Evolutionary conservation across 2,329 filamentous ascomycete genomes (phyloP).

Genomic region (Rutstroemia sp.): DNA sequence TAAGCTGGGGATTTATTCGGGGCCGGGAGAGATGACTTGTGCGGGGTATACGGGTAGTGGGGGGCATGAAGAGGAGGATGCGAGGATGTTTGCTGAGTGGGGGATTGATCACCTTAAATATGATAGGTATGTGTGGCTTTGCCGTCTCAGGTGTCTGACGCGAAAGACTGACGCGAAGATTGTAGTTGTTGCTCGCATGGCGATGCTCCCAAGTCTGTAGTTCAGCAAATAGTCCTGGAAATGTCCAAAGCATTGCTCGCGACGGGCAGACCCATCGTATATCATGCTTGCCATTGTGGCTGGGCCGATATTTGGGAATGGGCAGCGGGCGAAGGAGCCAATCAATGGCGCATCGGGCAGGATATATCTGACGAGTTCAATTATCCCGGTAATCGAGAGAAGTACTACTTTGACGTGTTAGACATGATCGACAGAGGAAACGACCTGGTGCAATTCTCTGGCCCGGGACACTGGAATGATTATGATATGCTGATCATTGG

Average conservation of each 20-base stretch:
- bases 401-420: constrained; percentile 22
- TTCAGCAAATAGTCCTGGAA: background rate
- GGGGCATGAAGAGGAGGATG: constrained; percentile 51
- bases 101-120: constrained; percentile 54
- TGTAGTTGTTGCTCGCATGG: background rate
- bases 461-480: constrained; percentile 45
- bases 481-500: constrained; percentile 25
- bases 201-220: background rate
- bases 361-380: constrained; percentile 33
- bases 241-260: constrained; percentile 15
- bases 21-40: constrained; percentile 35
- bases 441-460: constrained; percentile 36
- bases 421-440: constrained; percentile 43
- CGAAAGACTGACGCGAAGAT: background rate
- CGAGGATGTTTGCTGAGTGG: constrained; percentile 49
- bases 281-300: constrained; percentile 47
- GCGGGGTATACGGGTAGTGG: constrained; percentile 39
- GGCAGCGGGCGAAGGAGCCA: constrained; percentile 32
- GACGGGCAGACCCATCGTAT: constrained; percentile 40
- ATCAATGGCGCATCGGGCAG: constrained; percentile 40
- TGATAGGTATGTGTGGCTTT: constrained; percentile 35
- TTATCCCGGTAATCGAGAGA: constrained; percentile 19
- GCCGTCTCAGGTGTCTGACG: no score
- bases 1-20: constrained; percentile 58
- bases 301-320: constrained; percentile 37